These are phyloP conservation scores for Guadua angustifolia DNA, from an alignment of 176 grass and related monocot species.

Conservation along the genomic window DNA sequence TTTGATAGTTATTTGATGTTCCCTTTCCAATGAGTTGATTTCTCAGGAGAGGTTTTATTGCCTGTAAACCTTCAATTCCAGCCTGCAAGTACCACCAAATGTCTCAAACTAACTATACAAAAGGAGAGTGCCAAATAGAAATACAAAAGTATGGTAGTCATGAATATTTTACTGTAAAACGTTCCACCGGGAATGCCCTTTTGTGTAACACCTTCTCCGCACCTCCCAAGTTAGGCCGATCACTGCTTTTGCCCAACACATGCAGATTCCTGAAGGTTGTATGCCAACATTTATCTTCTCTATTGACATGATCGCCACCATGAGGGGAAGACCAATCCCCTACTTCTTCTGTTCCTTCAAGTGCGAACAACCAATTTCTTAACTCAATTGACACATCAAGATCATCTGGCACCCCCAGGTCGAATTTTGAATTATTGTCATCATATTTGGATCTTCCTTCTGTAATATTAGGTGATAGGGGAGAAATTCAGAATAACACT, in stretches of 20 bases:
- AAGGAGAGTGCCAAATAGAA: background rate
- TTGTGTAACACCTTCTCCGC: constrained; percentile 43
- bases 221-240: constrained; percentile 49
- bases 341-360: constrained; percentile 85
- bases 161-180: constrained; percentile 64
- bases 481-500: constrained; percentile 3
- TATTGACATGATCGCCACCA: constrained; percentile 56
- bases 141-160: background rate
- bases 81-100: constrained; percentile 56
- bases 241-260: constrained; percentile 76
- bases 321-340: constrained; percentile 53
- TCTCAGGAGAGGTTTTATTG: constrained; percentile 78
- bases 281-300: constrained; percentile 99
- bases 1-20: constrained; percentile 50
- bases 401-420: constrained; percentile 91
- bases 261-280: constrained; percentile 86
- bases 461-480: constrained; percentile 31
- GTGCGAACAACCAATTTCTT: constrained; percentile 94
- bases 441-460: constrained; percentile 56
- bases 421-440: constrained; percentile 63
- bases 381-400: constrained; percentile 86
- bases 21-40: constrained; percentile 46
- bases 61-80: constrained; percentile 86
- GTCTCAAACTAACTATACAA: background rate
- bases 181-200: constrained; percentile 73